Evolutionary conservation across 1,139 yeast species (phyloP), one percentile per base, ranked within the genome.

Genomic region (Debaryomyces udenii): DNA sequence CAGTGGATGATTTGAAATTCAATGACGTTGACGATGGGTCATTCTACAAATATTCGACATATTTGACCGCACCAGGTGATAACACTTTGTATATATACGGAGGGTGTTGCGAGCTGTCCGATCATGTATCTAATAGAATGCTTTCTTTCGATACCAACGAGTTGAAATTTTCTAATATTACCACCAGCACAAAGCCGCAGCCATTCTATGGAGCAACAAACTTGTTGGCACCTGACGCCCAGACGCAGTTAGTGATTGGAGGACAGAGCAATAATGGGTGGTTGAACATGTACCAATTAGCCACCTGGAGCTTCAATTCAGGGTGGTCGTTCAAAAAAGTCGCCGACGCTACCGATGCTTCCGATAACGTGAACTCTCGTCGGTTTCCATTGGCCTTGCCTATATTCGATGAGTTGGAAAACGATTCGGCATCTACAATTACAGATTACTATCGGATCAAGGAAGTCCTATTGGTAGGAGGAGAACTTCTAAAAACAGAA

Each of bases 261-360:
- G 78, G 78, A 2, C 57, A 66, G 41, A 66, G 70, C 40, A 44
- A 47, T 27, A 50, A 52, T 6, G 76, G 76, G 0, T 73, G 78
- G 78, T 53, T 73, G 33, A 70, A 60, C 49, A 70, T 73, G 77
- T 62, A 62, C 48, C 78, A 71, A 49, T 52, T 73, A 29, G 78
- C 78, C 2, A 66, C 74, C 0, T 73, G 78, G 78, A 62, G 65
- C 43, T 71, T 70, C 39, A 45, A 49, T 30, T 57, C 74, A 18
- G 78, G 78, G 0, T 73, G 78, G 78, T 68, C 74, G 16, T 67
- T 66, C 35, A 53, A 57, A 39, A 53, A 51, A 27, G 57, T 66
- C 3, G 33, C 43, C 11, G 31, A 48, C 2, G 50, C 39, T 23
- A 39, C 39, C 10, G 46, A 44, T 2, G 41, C 43, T 3, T 31